Conservation (phyloP, 2,329 filamentous ascomycete genomes). For the Cordyceps tenuipes region DNA sequence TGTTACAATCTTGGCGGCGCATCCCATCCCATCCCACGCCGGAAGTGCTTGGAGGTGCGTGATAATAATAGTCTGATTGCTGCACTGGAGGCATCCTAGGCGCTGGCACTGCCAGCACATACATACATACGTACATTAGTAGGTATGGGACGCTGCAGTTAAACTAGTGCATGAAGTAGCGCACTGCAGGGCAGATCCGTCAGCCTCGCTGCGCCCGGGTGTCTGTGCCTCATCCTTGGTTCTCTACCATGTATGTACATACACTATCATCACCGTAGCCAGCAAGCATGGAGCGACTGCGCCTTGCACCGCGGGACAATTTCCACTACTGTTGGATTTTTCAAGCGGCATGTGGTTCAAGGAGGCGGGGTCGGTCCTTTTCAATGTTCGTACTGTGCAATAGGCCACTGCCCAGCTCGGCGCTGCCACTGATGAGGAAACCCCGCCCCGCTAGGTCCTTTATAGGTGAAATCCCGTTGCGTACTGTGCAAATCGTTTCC, state of each 20-base stretch:
- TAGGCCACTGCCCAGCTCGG: background rate
- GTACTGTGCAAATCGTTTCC: background rate
- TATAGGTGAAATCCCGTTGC: background rate
- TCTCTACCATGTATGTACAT: too few relatives aligned
- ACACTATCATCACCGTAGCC: too few relatives aligned
- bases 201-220: background rate
- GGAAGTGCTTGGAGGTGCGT: background rate
- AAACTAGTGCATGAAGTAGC: too few relatives aligned
- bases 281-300: background rate
- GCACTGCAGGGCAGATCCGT: background rate
- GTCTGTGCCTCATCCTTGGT: background rate
- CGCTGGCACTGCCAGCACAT: too few relatives aligned
- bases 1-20: background rate
- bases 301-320: background rate
- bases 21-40: background rate
- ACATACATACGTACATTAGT: too few relatives aligned
- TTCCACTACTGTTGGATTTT: background rate
- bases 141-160: background rate
- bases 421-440: background rate
- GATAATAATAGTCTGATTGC: conserved; percentile 4
- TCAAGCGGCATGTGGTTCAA: background rate
- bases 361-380: background rate
- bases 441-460: background rate
- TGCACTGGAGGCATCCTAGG: background rate
- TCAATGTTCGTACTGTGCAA: background rate